Percentiles rank a stretch among this genome's conserved stretches.
These are phyloP conservation scores for Exophiala sp. DNA, from an alignment of 2,329 filamentous ascomycete species.

Conservation along the genomic window DNA sequence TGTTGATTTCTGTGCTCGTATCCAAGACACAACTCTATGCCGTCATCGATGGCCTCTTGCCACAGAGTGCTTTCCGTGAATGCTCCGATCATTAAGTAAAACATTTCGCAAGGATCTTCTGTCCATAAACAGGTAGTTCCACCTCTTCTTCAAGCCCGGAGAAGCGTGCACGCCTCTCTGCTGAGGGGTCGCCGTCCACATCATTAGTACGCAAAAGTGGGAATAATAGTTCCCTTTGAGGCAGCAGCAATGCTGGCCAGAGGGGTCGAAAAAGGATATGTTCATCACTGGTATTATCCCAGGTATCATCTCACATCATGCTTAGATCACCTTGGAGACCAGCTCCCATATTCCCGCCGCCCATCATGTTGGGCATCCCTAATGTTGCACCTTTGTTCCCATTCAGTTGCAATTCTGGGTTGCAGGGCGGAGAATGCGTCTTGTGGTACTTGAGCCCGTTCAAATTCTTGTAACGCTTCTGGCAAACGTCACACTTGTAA, in stretches of 20 bases:
- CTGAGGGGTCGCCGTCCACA: not conserved
- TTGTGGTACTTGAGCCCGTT: slow-evolving; percentile 97
- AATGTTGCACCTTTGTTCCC: slow-evolving; percentile 36
- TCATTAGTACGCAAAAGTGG: not conserved
- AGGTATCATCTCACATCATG: slow-evolving; percentile 14
- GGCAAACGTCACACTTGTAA: slow-evolving; percentile 93
- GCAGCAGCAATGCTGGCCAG: not conserved
- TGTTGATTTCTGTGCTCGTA: too few species aligned
- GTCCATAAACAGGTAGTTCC: too few species aligned
- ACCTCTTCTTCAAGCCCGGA: too few species aligned
- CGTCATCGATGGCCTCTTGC: too few species aligned
- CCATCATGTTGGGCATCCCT: slow-evolving; percentile 20
- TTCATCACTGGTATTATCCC: slow-evolving; percentile 5
- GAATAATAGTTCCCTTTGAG: not conserved
- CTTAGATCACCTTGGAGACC: slow-evolving; percentile 39
- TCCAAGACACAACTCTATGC: too few species aligned
- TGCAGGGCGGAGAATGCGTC: slow-evolving; percentile 82
- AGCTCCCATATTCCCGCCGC: slow-evolving; percentile 45
- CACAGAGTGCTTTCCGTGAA: too few species aligned
- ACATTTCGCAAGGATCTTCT: too few species aligned
- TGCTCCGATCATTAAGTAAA: too few species aligned
- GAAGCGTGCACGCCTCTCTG: too few species aligned
- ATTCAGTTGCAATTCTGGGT: slow-evolving; percentile 69
- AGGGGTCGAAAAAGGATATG: not conserved
- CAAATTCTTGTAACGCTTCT: slow-evolving; percentile 98